Evolutionary conservation across 345 rosid species (phyloP), one percentile per base, ranked within the genome.

Genomic region (Kandelia obovata): DNA sequence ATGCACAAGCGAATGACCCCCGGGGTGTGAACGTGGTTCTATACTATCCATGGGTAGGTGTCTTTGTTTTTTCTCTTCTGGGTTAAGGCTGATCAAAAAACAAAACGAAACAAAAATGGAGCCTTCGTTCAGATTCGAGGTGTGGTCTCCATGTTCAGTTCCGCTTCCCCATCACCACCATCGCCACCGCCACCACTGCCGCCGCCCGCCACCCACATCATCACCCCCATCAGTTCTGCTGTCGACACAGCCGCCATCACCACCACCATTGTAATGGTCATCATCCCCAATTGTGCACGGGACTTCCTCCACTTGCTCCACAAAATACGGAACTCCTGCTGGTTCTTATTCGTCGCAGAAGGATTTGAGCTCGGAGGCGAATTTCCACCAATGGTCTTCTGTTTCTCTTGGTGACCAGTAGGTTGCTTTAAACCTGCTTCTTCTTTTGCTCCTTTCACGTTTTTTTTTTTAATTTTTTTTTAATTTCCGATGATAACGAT

Each of bases 141-240:
- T 58, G 23, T 27, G 62, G 64, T 30, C 66, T 43, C 49, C 70
- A 32, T 56, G 16, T 25, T 62, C 66, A 23, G 17, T 13, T 11
- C 69, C 69, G 15, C 72, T 28, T 58, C 76, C 53, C 5, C 77
- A 31, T 46, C 80, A 69, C 25, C 78, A 23, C 53, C 70, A 65
- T 58, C 63, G 76, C 56, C 69, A 58, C 30, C 66, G 30, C n/a
- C n/a, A n/a, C n/a, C n/a, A n/a, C n/a, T n/a, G n/a, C n/a, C n/a
- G n/a, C 19, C 59, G 47, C n/a, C 68, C 66, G 51, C 25, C 73
- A 53, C 5, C 61, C 55, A 17, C 66, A 61, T 10, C 65, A 6
- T 35, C 34, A 25, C 25, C 52, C 16, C 5, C 49, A 2, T n/a
- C 53, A 52, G 2, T 57, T 63, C 69, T 52, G 39, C 47, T 75